A percentile compares a stretch with the other conserved stretches of the same genome.
Conservation (phyloP, 2,329 filamentous ascomycete genomes). For the Aspergillus sp. region DNA sequence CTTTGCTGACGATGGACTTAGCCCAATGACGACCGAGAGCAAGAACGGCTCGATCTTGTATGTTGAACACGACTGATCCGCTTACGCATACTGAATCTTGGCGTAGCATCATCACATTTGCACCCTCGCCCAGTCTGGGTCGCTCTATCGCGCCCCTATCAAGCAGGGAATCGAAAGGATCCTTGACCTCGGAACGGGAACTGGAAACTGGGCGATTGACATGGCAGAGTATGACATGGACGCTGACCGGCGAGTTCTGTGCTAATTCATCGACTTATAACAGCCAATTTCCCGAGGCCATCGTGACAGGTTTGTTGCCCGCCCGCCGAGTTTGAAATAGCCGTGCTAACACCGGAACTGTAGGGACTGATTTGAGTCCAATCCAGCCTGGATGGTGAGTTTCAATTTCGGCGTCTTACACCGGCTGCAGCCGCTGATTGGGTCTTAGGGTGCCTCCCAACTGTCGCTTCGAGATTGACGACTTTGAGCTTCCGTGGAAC, state of each 20-base stretch:
- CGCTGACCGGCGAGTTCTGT: neutral
- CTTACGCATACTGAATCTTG: neutral
- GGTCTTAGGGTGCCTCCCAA: conserved; percentile 34
- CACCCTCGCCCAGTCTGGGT: conserved; percentile 34
- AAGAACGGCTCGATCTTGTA: conserved; percentile 40
- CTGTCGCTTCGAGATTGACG: conserved; percentile 34
- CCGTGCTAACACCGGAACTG: neutral
- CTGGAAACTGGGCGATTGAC: conserved; percentile 47
- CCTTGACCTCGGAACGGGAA: conserved; percentile 48
- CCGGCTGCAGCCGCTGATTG: neutral
- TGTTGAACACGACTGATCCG: neutral
- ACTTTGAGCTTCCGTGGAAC: conserved; percentile 33
- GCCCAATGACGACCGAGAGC: conserved; percentile 43
- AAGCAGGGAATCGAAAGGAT: conserved; percentile 27
- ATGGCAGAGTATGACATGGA: conserved; percentile 32
- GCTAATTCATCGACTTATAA: neutral
- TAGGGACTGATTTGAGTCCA: conserved; percentile 35
- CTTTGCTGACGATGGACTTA: conserved; percentile 13
- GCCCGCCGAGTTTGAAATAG: neutral
- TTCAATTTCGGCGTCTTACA: too few relatives aligned
- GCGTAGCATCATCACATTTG: conserved; percentile 36
- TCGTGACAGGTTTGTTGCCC: conserved; percentile 24
- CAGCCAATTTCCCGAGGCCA: conserved; percentile 30
- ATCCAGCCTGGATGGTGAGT: conserved; percentile 33
- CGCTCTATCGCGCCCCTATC: conserved; percentile 37